These are phyloP conservation scores for Cryptosporidium tyzzeri DNA, from an alignment of 169 alveolate species.

Conservation along the genomic window DNA sequence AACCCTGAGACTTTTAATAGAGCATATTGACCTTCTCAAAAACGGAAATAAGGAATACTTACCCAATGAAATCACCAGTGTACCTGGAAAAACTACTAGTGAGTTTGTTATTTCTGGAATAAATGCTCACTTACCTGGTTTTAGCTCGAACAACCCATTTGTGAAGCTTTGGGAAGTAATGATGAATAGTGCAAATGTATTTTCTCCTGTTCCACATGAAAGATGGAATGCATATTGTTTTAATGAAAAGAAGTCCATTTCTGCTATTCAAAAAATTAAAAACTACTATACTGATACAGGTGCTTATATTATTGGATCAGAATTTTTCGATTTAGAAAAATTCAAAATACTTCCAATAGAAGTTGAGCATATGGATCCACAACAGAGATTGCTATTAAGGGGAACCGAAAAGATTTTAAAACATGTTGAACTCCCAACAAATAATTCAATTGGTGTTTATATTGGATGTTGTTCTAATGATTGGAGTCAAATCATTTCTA, in stretches of 20 bases:
- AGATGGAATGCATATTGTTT: slow-evolving; percentile 63
- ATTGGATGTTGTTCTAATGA: slow-evolving; percentile 72
- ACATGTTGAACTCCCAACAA: neutral
- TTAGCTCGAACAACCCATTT: slow-evolving; percentile 16
- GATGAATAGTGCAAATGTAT: neutral
- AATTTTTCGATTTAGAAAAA: slow-evolving; percentile 14
- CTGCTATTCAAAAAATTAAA: slow-evolving; percentile 15
- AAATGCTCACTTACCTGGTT: slow-evolving; percentile 68
- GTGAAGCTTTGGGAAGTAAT: slow-evolving; percentile 35
- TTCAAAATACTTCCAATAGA: slow-evolving; percentile 52
- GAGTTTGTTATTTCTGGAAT: slow-evolving; percentile 31
- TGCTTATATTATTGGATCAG: slow-evolving; percentile 46
- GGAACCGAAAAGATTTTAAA: slow-evolving; percentile 16
- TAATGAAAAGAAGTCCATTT: slow-evolving; percentile 31
- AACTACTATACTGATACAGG: slow-evolving; percentile 67
- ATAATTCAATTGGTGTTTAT: slow-evolving; percentile 69
- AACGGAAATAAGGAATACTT: slow-evolving; percentile 19
- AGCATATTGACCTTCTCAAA: slow-evolving; percentile 61
- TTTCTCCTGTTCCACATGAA: slow-evolving; percentile 57
- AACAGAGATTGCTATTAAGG: slow-evolving; percentile 62
- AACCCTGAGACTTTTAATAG: slow-evolving; percentile 77
- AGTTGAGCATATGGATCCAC: slow-evolving; percentile 71
- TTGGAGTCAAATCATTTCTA: slow-evolving; percentile 71
- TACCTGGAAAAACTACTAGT: neutral
- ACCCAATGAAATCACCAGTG: neutral